Conservation (phyloP, 1,139 yeast genomes). For the Taphrina deformans region DNA sequence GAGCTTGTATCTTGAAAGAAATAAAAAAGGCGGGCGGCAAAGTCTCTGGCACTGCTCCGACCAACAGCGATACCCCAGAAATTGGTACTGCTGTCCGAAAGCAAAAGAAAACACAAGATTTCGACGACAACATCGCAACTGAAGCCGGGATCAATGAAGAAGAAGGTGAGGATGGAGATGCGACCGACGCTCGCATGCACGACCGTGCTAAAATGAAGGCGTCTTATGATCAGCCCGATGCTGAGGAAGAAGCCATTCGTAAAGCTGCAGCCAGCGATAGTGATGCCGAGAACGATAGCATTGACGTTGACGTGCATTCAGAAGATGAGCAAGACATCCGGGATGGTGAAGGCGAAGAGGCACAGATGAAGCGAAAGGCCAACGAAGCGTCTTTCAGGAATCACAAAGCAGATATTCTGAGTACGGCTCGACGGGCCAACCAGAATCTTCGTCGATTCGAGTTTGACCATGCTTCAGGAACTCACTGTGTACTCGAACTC, state of each 20-base stretch:
- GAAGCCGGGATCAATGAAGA: constrained; percentile 42
- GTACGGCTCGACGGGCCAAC: constrained; percentile 64
- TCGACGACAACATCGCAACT: constrained; percentile 38
- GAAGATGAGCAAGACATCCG: constrained; percentile 41
- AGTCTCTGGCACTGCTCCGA: constrained; percentile 36
- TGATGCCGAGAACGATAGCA: constrained; percentile 51
- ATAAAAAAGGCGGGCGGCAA: constrained; percentile 48
- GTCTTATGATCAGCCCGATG: constrained; percentile 92
- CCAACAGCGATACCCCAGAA: constrained; percentile 51
- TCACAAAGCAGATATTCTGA: constrained; percentile 76
- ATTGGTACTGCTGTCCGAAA: constrained; percentile 71
- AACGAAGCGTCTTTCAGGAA: constrained; percentile 51
- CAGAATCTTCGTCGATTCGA: constrained; percentile 76
- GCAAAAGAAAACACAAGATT: constrained; percentile 42
- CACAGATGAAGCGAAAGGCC: constrained; percentile 38
- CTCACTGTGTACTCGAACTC: constrained; percentile 88
- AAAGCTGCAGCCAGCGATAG: constrained; percentile 65
- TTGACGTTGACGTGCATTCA: constrained; percentile 42
- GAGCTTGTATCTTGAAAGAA: constrained; percentile 72
- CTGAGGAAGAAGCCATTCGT: constrained; percentile 87
- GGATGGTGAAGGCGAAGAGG: constrained; percentile 38
- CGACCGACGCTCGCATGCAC: constrained; percentile 64
- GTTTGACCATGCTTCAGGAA: constrained; percentile 84
- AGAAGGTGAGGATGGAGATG: constrained; percentile 58
- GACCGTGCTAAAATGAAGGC: constrained; percentile 77